Evolutionary conservation across 176 grass and related monocot genomes (phyloP).

Genomic region (Hsuehochloa calcarea): DNA sequence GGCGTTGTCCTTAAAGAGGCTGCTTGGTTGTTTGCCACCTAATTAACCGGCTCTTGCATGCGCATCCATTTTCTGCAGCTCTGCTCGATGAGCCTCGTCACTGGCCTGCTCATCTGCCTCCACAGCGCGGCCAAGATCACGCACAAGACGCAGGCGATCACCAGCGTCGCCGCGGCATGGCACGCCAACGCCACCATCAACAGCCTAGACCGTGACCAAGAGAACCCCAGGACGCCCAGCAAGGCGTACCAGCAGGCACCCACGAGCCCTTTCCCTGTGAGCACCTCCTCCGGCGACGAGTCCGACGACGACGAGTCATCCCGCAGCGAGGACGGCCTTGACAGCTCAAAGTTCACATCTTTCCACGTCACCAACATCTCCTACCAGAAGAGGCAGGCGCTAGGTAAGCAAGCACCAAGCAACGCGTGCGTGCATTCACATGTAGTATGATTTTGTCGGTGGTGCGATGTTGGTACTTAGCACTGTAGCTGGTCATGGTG

Average conservation of each 20-base stretch:
- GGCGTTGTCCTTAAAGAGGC: background rate
- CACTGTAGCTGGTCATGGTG: slow-evolving; percentile 36
- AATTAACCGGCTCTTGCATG: background rate
- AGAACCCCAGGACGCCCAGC: slow-evolving; percentile 45
- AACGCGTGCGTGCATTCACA: background rate
- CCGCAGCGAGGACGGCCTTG: slow-evolving; percentile 49
- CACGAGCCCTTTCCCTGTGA: background rate
- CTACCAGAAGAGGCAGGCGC: slow-evolving; percentile 87
- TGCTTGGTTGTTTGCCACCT: background rate
- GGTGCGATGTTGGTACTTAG: background rate
- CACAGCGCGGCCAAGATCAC: slow-evolving; percentile 92
- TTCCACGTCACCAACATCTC: slow-evolving; percentile 53
- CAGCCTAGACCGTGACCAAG: slow-evolving; percentile 38
- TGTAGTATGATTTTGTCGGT: background rate
- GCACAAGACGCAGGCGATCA: slow-evolving; percentile 88
- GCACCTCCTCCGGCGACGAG: slow-evolving; percentile 3
- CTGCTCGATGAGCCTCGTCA: slow-evolving; percentile 70
- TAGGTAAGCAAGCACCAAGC: slow-evolving; percentile 23
- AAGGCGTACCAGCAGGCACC: slow-evolving; percentile 26
- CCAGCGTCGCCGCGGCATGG: slow-evolving; percentile 79
- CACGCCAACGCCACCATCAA: slow-evolving; percentile 78
- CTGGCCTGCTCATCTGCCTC: slow-evolving; percentile 73
- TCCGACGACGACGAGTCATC: slow-evolving; percentile 19
- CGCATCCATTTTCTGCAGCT: slow-evolving; percentile 36
- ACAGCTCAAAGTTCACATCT: slow-evolving; percentile 33